Base-by-base conservation (phyloP, 805 yeast genomes). In the Lipomyces spencermartinsiae region DNA sequence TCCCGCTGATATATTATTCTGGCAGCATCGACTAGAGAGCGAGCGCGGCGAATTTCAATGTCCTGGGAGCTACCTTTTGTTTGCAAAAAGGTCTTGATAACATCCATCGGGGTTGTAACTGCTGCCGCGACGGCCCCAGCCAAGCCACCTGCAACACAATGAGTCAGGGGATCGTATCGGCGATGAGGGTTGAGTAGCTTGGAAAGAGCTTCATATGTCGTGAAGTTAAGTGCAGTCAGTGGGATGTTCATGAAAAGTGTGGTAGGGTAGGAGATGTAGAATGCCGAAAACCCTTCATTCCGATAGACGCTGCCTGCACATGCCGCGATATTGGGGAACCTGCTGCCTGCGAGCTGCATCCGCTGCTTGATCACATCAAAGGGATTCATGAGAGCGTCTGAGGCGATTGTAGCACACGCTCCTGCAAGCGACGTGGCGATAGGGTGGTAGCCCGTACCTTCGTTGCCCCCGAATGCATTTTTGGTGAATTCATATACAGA, bases 111-210 rank as follows among this genome's bases (percentile, higher is more conserved):
- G 29, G 94, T 94, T 10, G 98, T 94, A 56, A 93, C 81, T 1
- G 97, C 98, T 8, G 98, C 97, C 37, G 98, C 96, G 16, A 90
- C 83, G 4, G 97, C 98, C 68, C 98, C 99, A 43, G 97, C 93
- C 5, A 93, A 79, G 61, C 97, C 98, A 73, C 99, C 99, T 67
- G 93, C 85, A 19, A 95, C 83, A 80, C 98, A 93, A 80, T 94
- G 99, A 62, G 89, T 84, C 74, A 93, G 84, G 57, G 99, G 98
- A 78, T 94, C 94, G 80, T 94, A 93, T 39, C 78, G 77, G 46
- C 84, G 78, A n/a, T 73, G 68, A 1, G 98, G 98, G 77, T 95
- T 95, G 67, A 94, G 82, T 19, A 89, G 69, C 70, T 88, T 86
- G n/a, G 93, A 87, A 7, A 89, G 83, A 67, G 91, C 88, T 78